These are phyloP conservation scores for Pseudonectria foliicola DNA, from an alignment of 2,329 filamentous ascomycete species.

Conservation along the genomic window DNA sequence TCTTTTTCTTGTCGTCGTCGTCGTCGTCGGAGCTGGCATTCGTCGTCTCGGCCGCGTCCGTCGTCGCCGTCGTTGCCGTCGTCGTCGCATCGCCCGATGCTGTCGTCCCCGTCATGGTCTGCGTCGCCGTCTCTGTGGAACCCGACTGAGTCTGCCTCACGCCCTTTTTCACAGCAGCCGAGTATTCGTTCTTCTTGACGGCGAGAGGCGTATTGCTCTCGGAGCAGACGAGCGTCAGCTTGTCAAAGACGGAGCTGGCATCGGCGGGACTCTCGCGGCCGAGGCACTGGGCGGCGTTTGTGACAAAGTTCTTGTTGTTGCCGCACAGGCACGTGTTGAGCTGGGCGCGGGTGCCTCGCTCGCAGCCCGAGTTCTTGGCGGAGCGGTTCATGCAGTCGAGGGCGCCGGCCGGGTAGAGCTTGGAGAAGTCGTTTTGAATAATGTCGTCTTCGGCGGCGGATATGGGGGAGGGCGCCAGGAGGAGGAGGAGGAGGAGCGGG, in stretches of 20 bases:
- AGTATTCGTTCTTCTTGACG: constrained; percentile 35
- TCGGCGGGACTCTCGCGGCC: constrained; percentile 28
- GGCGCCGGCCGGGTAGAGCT: constrained; percentile 24
- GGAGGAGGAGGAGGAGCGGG: constrained; percentile 23
- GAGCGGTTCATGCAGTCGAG: constrained; percentile 37
- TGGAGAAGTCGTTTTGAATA: constrained; percentile 23
- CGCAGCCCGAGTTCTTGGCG: constrained; percentile 34
- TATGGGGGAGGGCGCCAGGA: constrained; percentile 15
- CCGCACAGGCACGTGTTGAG: constrained; percentile 45
- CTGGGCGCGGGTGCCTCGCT: constrained; percentile 28
- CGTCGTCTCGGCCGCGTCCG: constrained; percentile 5
- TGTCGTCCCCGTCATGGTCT: constrained; percentile 3
- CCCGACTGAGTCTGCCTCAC: constrained; percentile 2
- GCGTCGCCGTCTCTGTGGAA: too few species aligned
- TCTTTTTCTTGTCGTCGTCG: not conserved
- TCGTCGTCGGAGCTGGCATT: constrained; percentile 1
- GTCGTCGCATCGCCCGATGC: not conserved
- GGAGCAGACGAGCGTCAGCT: constrained; percentile 36
- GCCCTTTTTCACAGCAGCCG: constrained; percentile 18
- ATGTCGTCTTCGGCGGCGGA: constrained; percentile 26
- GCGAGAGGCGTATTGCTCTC: constrained; percentile 36
- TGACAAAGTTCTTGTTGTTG: constrained; percentile 43
- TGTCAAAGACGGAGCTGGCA: constrained; percentile 35
- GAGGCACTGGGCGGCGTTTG: constrained; percentile 39
- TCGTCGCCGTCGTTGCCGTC: constrained; percentile 2